Evolutionary conservation across 768 basidiomycete species (phyloP).

Genomic region (Boletus bicolor): DNA sequence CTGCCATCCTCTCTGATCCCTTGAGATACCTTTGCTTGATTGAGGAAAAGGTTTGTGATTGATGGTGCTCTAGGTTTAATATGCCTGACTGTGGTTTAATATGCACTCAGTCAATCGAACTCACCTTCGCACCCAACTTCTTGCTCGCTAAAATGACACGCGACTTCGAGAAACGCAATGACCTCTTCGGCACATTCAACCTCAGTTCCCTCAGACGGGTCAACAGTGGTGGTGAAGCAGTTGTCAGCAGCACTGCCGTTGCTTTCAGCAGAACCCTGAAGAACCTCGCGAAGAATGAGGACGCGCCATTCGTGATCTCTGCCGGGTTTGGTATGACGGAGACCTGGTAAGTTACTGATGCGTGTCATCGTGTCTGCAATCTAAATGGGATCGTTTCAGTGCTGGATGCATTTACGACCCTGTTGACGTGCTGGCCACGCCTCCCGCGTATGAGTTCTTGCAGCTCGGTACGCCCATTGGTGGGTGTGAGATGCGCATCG

Average conservation of each 20-base stretch:
- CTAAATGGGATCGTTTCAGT: slow-evolving; percentile 1
- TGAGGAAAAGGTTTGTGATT: too few relatives aligned
- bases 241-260: slow-evolving; percentile 37
- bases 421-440: slow-evolving; percentile 18
- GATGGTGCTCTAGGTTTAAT: too few relatives aligned
- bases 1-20: too few relatives aligned
- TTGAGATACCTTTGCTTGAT: too few relatives aligned
- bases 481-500: slow-evolving; percentile 37
- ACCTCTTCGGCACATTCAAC: slow-evolving; percentile 29
- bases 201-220: slow-evolving; percentile 34
- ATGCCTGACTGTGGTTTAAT: too few relatives aligned
- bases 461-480: slow-evolving; percentile 32
- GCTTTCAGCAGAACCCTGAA: slow-evolving; percentile 35
- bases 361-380: not conserved
- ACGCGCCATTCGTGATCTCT: slow-evolving; percentile 32
- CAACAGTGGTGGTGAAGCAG: slow-evolving; percentile 44
- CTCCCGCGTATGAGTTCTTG: slow-evolving; percentile 33
- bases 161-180: slow-evolving; percentile 28
- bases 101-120: slow-evolving; percentile 18
- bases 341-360: slow-evolving; percentile 31
- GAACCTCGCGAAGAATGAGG: slow-evolving; percentile 6
- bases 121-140: slow-evolving; percentile 42
- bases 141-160: slow-evolving; percentile 38
- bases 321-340: slow-evolving; percentile 39
- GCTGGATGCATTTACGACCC: slow-evolving; percentile 43